Percentiles rank a stretch among this genome's conserved stretches.
phyloP scores from a whole-genome alignment of 2,329 filamentous ascomycete genomes.

The Trichophyton simii region DNA sequence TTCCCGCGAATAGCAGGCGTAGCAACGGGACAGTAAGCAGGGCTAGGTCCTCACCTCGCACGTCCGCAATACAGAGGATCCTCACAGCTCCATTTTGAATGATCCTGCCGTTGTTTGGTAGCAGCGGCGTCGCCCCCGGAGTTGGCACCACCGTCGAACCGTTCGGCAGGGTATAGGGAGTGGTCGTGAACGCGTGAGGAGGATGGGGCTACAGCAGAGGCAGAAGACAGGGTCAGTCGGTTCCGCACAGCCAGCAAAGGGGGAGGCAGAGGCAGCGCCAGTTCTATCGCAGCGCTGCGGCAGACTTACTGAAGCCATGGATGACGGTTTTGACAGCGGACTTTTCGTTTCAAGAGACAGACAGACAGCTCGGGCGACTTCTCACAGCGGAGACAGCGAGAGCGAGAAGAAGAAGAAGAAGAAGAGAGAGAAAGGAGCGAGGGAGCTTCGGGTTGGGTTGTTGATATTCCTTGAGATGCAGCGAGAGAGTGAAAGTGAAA shows the following conservation, averaged over 20 bases:
- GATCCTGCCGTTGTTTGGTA: conserved; percentile 39
- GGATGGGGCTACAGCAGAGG: conserved; percentile 28
- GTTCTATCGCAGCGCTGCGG: conserved; percentile 3
- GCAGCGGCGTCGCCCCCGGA: conserved; percentile 36
- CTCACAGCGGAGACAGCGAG: not conserved
- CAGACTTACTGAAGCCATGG: conserved; percentile 38
- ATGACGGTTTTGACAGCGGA: conserved; percentile 12
- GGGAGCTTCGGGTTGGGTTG: not conserved
- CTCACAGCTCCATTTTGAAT: conserved; percentile 37
- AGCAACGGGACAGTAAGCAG: not conserved
- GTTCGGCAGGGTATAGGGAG: conserved; percentile 36
- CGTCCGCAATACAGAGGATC: conserved; percentile 40
- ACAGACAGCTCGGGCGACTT: not conserved
- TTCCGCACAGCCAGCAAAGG: not conserved
- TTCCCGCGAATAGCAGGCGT: no score
- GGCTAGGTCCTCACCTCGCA: conserved; percentile 31
- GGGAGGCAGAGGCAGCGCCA: not conserved
- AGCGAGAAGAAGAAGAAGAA: not conserved
- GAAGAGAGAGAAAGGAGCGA: not conserved
- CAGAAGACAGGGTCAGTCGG: conserved; percentile 16
- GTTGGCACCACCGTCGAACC: conserved; percentile 32
- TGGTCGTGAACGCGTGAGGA: conserved; percentile 31
- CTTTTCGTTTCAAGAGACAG: not conserved
- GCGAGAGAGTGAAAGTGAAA: not conserved
- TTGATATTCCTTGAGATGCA: not conserved